A percentile compares a stretch with the other conserved stretches of the same genome.
Conservation (phyloP, 139 green algal genomes). For the Pycnococcus provasolii region DNA sequence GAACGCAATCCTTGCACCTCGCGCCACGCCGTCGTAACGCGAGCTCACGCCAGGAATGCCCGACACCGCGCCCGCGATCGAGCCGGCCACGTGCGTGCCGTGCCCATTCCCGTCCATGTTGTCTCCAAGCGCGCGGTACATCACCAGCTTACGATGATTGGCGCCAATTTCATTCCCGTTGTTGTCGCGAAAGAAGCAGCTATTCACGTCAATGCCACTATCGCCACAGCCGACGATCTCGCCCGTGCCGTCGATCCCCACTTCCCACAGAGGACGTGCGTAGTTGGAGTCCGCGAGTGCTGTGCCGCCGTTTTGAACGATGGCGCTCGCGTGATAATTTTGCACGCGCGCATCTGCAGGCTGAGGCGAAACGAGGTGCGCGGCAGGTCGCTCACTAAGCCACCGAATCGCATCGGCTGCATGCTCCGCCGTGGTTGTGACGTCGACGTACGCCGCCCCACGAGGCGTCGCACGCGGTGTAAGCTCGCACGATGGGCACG, state of each 20-base stretch:
- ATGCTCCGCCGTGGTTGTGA: no score
- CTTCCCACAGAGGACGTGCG: constrained; percentile 48
- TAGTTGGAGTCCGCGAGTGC: no score
- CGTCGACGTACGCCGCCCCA: no score
- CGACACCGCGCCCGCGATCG: constrained; percentile 26
- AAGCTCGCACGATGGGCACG: no score
- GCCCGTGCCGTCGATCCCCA: constrained; percentile 45
- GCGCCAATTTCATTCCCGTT: background rate
- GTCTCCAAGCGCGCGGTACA: constrained; percentile 51
- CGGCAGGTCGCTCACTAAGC: no score
- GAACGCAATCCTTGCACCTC: background rate
- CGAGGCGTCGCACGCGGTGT: no score
- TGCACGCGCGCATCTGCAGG: no score
- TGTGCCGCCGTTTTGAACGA: no score
- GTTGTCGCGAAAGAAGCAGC: constrained; percentile 72
- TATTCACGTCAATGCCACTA: constrained; percentile 54
- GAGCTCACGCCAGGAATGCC: constrained; percentile 26
- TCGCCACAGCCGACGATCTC: constrained; percentile 81
- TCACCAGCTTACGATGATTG: constrained; percentile 67
- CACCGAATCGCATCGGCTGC: no score
- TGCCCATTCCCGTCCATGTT: constrained; percentile 64
- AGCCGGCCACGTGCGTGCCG: constrained; percentile 76
- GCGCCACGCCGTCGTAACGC: constrained; percentile 17
- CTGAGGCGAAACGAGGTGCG: no score
- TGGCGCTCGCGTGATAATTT: no score